Evolutionary conservation across 139 green algal genomes (phyloP), one percentile per base, ranked within the genome.

Genomic region (Micromonas commoda): DNA sequence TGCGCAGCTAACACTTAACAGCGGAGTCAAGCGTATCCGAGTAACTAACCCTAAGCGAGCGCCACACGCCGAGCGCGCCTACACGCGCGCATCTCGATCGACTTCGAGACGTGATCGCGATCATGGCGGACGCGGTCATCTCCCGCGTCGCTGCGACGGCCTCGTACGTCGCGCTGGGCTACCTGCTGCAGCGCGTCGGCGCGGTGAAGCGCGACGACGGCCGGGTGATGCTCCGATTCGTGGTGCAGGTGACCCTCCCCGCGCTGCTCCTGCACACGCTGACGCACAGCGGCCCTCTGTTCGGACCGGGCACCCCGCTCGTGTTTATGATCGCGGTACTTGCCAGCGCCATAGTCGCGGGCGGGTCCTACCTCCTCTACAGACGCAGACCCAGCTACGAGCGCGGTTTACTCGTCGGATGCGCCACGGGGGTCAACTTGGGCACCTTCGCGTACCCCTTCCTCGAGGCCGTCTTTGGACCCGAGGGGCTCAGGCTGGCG

Each of bases 361-460:
- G 32, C 29, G 64, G 64, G 3, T 26, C 64, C 28, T 71, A 38
- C 64, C 13, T 39, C 26, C 26, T 75, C 37, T 75, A 75, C 53
- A 1, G n/a, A 1, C 52, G 53, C 24, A 21, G 23, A 19, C 68
- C 68, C 37, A 24, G 37, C 21, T 29, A 39, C 68, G 68, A 35
- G 35, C 34, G 68, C 37, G 68, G 68, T 16, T 61, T 75, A 31
- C 19, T 35, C 3, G 68, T 75, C 13, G 68, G 68, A 4, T 26
- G 34, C 34, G 26, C 26, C 20, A 61, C 68, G 24, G 72, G 72
- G 5, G 72, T 78, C 20, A 78, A 78, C 29, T n/a, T 78, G 20
- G 72, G 72, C 21, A 68, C 31, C 32, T 78, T 70, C 53, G 53
- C 57, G 20, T 78, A 78, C 4, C 72, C 72, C 20, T 78, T 78